A percentile compares a stretch with the other conserved stretches of the same genome.
Evolutionary conservation across 164 flowering plant genomes (phyloP).

Genomic region (Euptelea pleiosperma): DNA sequence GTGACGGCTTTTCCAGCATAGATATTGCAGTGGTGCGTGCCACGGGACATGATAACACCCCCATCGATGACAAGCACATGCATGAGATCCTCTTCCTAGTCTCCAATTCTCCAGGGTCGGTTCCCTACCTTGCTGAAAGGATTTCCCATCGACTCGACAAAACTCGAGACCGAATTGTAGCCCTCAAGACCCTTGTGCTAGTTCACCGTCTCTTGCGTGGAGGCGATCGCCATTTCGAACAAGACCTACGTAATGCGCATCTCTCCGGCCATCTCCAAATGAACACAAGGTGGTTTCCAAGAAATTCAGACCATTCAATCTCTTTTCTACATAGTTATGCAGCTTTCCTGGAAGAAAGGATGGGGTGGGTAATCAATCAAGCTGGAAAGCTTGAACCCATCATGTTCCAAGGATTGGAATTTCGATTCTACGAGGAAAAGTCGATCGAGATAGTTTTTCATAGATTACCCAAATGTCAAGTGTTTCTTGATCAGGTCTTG

Average conservation of each 20-base stretch:
- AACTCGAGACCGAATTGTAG: constrained; percentile 54
- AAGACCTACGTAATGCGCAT: constrained; percentile 37
- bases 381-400: constrained; percentile 49
- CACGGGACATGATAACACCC: constrained; percentile 53
- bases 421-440: constrained; percentile 27
- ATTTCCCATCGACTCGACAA: constrained; percentile 51
- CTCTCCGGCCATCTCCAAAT: constrained; percentile 41
- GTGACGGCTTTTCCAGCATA: constrained; percentile 41
- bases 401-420: constrained; percentile 17
- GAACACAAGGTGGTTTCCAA: constrained; percentile 27
- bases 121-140: constrained; percentile 43
- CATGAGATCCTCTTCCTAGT: constrained; percentile 66
- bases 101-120: constrained; percentile 50
- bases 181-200: constrained; percentile 58
- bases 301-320: constrained; percentile 28
- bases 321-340: constrained; percentile 34
- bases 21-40: constrained; percentile 69
- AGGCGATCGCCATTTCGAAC: constrained; percentile 56
- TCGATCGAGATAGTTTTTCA: constrained; percentile 36
- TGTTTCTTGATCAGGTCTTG: constrained; percentile 47
- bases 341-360: constrained; percentile 40
- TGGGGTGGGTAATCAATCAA: constrained; percentile 49
- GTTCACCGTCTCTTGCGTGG: constrained; percentile 66
- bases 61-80: constrained; percentile 55
- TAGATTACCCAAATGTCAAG: constrained; percentile 42